Conservation (phyloP, 805 yeast genomes). For the Diddensiella santjacobensis region DNA sequence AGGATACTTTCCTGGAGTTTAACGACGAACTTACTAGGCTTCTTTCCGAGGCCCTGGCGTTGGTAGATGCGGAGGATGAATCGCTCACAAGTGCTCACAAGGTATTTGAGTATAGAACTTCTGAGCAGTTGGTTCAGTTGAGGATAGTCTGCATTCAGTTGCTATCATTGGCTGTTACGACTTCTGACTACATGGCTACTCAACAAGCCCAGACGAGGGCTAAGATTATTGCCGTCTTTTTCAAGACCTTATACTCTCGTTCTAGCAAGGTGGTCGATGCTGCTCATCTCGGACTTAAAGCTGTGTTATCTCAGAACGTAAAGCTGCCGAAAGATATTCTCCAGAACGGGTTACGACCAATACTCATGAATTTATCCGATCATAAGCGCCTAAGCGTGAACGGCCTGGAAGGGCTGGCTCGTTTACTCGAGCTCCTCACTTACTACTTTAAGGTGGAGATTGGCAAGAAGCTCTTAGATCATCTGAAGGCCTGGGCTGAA, state of each 20-base stretch:
- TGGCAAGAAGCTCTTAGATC: slow-evolving; percentile 88
- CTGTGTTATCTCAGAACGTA: slow-evolving; percentile 78
- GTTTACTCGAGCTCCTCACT: slow-evolving; percentile 77
- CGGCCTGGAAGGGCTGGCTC: slow-evolving; percentile 87
- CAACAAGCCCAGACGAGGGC: slow-evolving; percentile 62
- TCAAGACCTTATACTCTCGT: slow-evolving; percentile 83
- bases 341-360: slow-evolving; percentile 94
- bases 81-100: slow-evolving; percentile 85
- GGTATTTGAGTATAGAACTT: slow-evolving; percentile 78
- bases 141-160: slow-evolving; percentile 87
- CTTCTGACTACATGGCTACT: slow-evolving; percentile 75
- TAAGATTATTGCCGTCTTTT: slow-evolving; percentile 86
- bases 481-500: slow-evolving; percentile 93
- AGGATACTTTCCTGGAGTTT: slow-evolving; percentile 75
- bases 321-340: slow-evolving; percentile 89
- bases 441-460: slow-evolving; percentile 96
- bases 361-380: slow-evolving; percentile 91
- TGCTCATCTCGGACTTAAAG: slow-evolving; percentile 82
- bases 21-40: slow-evolving; percentile 85
- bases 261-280: slow-evolving; percentile 88
- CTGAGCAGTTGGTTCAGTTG: slow-evolving; percentile 81
- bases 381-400: slow-evolving; percentile 84
- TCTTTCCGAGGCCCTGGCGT: slow-evolving; percentile 82
- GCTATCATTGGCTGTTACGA: slow-evolving; percentile 76
- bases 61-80: slow-evolving; percentile 97